phyloP scores from a whole-genome alignment of 805 yeast genomes.

The Lipomyces japonicus region DNA sequence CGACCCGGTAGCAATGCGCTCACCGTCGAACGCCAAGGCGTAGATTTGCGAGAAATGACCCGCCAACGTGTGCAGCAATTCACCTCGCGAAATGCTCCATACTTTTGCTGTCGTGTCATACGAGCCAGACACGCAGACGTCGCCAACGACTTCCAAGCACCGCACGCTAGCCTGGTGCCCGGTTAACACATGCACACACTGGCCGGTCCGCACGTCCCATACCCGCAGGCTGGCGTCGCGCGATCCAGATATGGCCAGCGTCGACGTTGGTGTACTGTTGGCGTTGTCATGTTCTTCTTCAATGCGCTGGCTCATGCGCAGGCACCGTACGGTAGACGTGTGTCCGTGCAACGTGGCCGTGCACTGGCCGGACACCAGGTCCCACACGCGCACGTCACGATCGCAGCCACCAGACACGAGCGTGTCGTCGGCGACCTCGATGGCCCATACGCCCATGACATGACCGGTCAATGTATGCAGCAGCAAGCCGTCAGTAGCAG shows the following conservation, averaged over 20 bases:
- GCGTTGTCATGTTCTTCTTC: no score
- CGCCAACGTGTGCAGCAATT: constrained; percentile 79
- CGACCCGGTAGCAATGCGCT: constrained; percentile 88
- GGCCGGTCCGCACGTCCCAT: constrained; percentile 95
- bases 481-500: constrained; percentile 38
- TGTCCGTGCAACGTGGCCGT: constrained; percentile 86
- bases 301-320: constrained; percentile 79
- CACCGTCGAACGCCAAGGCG: constrained; percentile 91
- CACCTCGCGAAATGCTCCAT: constrained; percentile 90
- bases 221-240: constrained; percentile 87
- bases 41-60: constrained; percentile 89
- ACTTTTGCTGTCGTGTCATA: constrained; percentile 84
- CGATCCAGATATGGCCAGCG: constrained; percentile 79
- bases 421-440: constrained; percentile 84
- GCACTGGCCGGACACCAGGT: constrained; percentile 79
- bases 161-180: constrained; percentile 74
- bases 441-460: constrained; percentile 97
- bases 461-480: constrained; percentile 95
- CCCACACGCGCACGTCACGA: constrained; percentile 95
- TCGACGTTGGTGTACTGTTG: no score
- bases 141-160: constrained; percentile 70
- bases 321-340: constrained; percentile 80
- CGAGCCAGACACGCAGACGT: constrained; percentile 83
- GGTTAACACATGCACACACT: constrained; percentile 63
- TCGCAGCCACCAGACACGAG: constrained; percentile 95